phyloP scores from a whole-genome alignment of 2,329 filamentous ascomycete genomes.

The Aspergillus fumigatus region DNA sequence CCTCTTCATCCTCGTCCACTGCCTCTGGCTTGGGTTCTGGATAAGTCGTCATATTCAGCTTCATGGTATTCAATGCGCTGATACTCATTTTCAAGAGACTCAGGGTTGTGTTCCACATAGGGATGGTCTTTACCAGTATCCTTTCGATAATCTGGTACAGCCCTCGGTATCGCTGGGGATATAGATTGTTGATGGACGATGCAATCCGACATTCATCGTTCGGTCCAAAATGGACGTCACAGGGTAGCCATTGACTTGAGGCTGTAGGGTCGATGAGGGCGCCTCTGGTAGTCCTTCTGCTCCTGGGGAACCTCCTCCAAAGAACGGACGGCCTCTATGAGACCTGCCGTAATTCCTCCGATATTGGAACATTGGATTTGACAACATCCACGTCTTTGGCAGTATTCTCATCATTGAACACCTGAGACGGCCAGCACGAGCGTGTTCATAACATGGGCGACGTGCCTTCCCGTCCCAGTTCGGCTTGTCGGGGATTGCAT shows the following conservation, averaged over 20 bases:
- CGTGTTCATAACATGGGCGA: not conserved
- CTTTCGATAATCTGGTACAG: slow-evolving; percentile 37
- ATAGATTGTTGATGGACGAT: slow-evolving; percentile 45
- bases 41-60: slow-evolving; percentile 3
- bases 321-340: slow-evolving; percentile 43
- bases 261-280: slow-evolving; percentile 15
- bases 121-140: slow-evolving; percentile 37
- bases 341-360: slow-evolving; percentile 34
- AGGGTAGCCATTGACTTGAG: slow-evolving; percentile 45
- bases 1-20: not conserved
- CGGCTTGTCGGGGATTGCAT: slow-evolving; percentile 40
- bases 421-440: slow-evolving; percentile 6
- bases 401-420: slow-evolving; percentile 30
- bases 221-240: slow-evolving; percentile 29
- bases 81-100: not conserved
- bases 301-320: slow-evolving; percentile 47
- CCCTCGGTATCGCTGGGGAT: slow-evolving; percentile 28
- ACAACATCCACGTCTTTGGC: slow-evolving; percentile 43
- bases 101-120: slow-evolving; percentile 43
- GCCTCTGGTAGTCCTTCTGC: slow-evolving; percentile 50
- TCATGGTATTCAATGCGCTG: slow-evolving; percentile 10
- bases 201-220: slow-evolving; percentile 24
- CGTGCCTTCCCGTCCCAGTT: slow-evolving; percentile 40
- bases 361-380: slow-evolving; percentile 51
- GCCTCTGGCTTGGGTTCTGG: slow-evolving; percentile 1